Percentiles rank a stretch among this genome's conserved stretches.
These are phyloP conservation scores for Punica granatum DNA, from an alignment of 345 rosid genomes.

Conservation along the genomic window DNA sequence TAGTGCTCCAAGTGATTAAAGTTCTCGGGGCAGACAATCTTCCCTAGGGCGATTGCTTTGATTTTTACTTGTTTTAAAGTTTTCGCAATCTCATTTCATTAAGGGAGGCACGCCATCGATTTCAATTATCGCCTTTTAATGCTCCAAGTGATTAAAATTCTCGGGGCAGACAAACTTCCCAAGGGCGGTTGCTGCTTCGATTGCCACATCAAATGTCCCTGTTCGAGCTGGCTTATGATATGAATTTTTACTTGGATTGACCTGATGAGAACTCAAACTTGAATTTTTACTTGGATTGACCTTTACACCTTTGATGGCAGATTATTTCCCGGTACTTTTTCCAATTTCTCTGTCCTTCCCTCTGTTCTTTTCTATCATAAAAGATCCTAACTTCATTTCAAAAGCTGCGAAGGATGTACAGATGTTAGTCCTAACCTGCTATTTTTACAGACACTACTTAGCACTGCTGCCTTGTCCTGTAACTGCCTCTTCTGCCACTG, in stretches of 20 bases:
- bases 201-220: too few species aligned
- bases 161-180: conserved; percentile 46
- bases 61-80: too few species aligned
- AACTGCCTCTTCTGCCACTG: conserved; percentile 35
- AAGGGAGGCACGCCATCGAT: conserved; percentile 37
- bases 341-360: conserved; percentile 1
- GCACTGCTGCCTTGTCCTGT: conserved; percentile 44
- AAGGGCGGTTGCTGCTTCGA: conserved; percentile 45
- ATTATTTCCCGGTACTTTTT: not conserved
- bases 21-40: conserved; percentile 46
- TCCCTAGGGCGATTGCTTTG: conserved; percentile 42
- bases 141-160: conserved; percentile 42
- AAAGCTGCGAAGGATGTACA: conserved; percentile 6
- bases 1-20: conserved; percentile 45
- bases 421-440: conserved; percentile 11
- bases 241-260: too few species aligned
- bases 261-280: too few species aligned
- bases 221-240: too few species aligned
- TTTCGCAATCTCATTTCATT: too few species aligned
- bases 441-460: conserved; percentile 24
- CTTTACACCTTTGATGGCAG: too few species aligned
- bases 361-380: conserved; percentile 3
- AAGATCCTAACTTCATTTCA: conserved; percentile 9
- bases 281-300: too few species aligned
- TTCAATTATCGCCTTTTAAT: conserved; percentile 50